Percentiles rank a stretch among this genome's conserved stretches.
Conservation (phyloP, 2,329 filamentous ascomycete genomes). For the Chlorencoelia australis region DNA sequence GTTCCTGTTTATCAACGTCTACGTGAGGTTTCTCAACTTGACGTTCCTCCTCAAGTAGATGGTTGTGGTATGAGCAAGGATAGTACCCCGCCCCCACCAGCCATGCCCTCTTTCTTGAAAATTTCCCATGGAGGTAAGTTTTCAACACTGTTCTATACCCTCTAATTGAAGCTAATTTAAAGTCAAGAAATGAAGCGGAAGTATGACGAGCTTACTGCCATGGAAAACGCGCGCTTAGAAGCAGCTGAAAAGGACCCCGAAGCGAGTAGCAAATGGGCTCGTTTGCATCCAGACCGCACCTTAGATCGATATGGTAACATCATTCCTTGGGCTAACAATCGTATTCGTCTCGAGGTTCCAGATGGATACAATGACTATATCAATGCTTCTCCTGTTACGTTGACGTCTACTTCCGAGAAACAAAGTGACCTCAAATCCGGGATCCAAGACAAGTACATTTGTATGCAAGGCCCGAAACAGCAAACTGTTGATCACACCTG, state of each 20-base stretch:
- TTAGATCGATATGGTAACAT: conserved; percentile 88
- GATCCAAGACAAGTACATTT: conserved; percentile 58
- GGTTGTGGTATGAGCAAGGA: conserved; percentile 7
- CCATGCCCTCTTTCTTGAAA: conserved; percentile 42
- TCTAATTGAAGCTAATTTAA: conserved; percentile 8
- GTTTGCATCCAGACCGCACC: conserved; percentile 44
- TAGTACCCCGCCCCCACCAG: conserved; percentile 4
- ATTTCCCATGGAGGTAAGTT: conserved; percentile 38
- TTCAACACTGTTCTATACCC: conserved; percentile 1
- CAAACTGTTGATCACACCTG: conserved; percentile 74
- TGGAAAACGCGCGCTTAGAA: conserved; percentile 31
- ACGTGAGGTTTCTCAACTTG: conserved; percentile 3
- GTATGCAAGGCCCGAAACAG: conserved; percentile 81
- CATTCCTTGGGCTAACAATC: conserved; percentile 79
- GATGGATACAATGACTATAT: conserved; percentile 67
- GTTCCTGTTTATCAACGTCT: conserved; percentile 7
- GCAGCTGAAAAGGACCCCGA: conserved; percentile 27
- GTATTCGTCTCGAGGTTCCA: conserved; percentile 70
- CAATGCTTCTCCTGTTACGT: conserved; percentile 61
- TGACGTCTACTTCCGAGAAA: conserved; percentile 27
- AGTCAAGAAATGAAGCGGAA: conserved; percentile 45
- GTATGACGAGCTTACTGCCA: conserved; percentile 53
- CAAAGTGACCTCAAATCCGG: conserved; percentile 19
- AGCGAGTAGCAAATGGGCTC: conserved; percentile 39
- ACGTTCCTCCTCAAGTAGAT: conserved; percentile 8